Evolutionary conservation across 345 rosid genomes (phyloP).

Genomic region (Bruguiera sexangula): DNA sequence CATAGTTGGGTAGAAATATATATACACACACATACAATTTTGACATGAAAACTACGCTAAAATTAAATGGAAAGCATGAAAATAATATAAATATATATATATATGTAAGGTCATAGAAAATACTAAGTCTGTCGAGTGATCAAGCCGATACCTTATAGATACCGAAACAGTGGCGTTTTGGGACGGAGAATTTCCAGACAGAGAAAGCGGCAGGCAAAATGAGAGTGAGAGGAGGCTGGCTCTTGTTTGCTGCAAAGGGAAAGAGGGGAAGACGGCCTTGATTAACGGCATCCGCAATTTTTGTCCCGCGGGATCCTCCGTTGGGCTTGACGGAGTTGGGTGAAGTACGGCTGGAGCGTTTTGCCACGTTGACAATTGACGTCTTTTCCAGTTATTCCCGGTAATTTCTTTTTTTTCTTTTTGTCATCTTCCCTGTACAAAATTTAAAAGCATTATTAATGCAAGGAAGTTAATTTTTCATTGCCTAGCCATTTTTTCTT

Average conservation of each 20-base stretch:
- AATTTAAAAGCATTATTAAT: too few species aligned
- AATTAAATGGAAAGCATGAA: too few species aligned
- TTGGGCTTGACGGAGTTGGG: conserved; percentile 29
- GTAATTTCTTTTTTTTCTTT: background rate
- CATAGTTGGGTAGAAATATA: background rate
- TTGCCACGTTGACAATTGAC: conserved; percentile 19
- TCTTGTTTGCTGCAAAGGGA: conserved; percentile 13
- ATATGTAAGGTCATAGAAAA: too few species aligned
- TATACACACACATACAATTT: background rate
- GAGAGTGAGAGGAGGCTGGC: conserved; percentile 13
- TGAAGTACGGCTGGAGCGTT: conserved; percentile 7
- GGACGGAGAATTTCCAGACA: conserved; percentile 7
- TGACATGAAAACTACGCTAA: too few species aligned
- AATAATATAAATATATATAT: too few species aligned
- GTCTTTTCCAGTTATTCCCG: conserved; percentile 7
- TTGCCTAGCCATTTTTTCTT: too few species aligned
- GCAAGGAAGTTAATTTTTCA: too few species aligned
- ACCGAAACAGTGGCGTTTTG: conserved; percentile 15
- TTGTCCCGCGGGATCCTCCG: background rate
- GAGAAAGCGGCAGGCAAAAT: conserved; percentile 1
- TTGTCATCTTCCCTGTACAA: too few species aligned
- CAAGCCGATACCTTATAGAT: background rate
- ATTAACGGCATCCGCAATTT: conserved; percentile 43
- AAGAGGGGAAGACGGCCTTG: conserved; percentile 32
- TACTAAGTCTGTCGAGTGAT: too few species aligned